Base-by-base conservation (phyloP, 2,329 filamentous ascomycete genomes). In the Aspergillus quadricinctus region DNA sequence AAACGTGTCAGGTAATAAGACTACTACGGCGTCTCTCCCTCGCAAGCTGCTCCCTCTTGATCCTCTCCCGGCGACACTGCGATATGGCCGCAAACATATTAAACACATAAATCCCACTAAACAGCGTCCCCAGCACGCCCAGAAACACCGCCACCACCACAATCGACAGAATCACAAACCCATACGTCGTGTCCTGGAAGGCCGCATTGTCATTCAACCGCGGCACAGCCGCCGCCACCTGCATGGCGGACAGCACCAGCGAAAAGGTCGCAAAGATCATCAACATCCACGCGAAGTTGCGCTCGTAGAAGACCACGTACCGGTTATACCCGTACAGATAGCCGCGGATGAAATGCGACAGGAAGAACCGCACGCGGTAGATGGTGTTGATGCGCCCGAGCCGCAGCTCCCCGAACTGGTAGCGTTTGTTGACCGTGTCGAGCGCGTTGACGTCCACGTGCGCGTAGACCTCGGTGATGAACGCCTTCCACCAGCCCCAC, bases 191-290 rank as follows among this genome's bases (percentile, higher is more conserved):
- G 5, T 46, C 21, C 43, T 46, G 43, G 21, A 46, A 46, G 3
- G 43, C 43, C n/a, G 21, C 19, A 14, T 19, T 46, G 21, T 0
- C 8, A 31, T 35, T 51, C n/a, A 23, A 10, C 14, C 41, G 27
- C 27, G 53, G 19, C 28, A 28, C 46, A 3, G 27, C 23, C 19
- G 23, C 37, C 23, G 51, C 48, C 41, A 81, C 77, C 65, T 82
- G 80, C 76, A 82, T 79, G 0, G 79, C 79, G 2, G 76, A 76
- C 31, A 83, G 67, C 19, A 80, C 69, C 17, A 82, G 61, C 41
- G 72, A 74, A 21, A 80, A 61, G 59, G 77, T 81, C 2, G 74
- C 74, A 3, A 75, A 72, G 1, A 72, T 62, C 8, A 71, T 66
- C 1, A 75, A 66, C 1, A 81, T 58, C 72, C 66, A 75, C 19